phyloP scores from a whole-genome alignment of 768 basidiomycete genomes.

The Mrakia hoshinonis region DNA sequence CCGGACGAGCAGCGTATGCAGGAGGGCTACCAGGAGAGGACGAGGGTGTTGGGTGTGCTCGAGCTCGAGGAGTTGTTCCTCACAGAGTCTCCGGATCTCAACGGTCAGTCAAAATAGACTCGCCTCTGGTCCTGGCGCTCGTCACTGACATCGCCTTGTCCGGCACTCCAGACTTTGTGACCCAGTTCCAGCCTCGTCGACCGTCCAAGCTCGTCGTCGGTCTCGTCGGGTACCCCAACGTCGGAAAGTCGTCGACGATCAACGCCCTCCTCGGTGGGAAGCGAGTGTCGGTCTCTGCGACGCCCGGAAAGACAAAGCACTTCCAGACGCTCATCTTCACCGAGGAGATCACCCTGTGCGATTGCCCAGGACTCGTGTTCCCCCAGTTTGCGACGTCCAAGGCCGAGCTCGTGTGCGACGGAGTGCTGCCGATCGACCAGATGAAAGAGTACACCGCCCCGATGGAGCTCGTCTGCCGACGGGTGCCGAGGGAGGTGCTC shows the following conservation, averaged over 20 bases:
- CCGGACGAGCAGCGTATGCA: constrained; percentile 25
- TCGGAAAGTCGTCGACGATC: constrained; percentile 96
- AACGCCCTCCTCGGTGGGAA: constrained; percentile 93
- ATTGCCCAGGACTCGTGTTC: constrained; percentile 96
- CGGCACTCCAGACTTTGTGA: constrained; percentile 57
- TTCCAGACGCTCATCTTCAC: constrained; percentile 98
- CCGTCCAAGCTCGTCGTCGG: constrained; percentile 68
- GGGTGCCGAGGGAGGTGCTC: constrained; percentile 73
- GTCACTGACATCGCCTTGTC: too few relatives aligned
- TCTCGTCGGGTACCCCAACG: constrained; percentile 96
- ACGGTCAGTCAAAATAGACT: constrained; percentile 51
- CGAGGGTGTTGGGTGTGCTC: constrained; percentile 68
- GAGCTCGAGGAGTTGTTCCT: constrained; percentile 81
- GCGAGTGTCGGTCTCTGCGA: constrained; percentile 95
- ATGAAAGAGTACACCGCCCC: constrained; percentile 88
- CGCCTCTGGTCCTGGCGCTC: background rate
- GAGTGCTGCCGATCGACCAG: constrained; percentile 94
- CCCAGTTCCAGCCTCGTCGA: constrained; percentile 48
- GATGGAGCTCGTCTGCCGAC: constrained; percentile 60
- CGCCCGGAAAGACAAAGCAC: constrained; percentile 97
- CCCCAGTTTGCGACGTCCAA: constrained; percentile 97
- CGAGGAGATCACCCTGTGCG: constrained; percentile 73
- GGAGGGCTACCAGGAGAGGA: constrained; percentile 43
- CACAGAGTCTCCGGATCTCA: constrained; percentile 59
- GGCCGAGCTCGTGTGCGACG: constrained; percentile 91